Evolutionary conservation across 768 basidiomycete genomes (phyloP), one percentile per base, ranked within the genome.

Genomic region (Tremella mesenterica): DNA sequence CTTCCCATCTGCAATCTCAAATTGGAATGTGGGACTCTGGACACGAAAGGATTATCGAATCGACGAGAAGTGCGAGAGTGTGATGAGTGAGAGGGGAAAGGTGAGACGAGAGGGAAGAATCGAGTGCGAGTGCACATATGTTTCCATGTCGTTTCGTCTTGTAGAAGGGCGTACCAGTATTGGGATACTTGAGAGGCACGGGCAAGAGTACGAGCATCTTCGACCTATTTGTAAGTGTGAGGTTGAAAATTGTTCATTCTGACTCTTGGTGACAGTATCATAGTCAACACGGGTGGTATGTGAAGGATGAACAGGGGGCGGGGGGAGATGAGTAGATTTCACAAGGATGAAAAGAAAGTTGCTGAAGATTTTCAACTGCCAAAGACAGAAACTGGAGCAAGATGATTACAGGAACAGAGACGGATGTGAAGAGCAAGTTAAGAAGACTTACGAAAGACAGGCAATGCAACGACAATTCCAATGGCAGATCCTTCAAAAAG

Each of bases 131-230:
- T 71, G 64, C 85, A 89, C 81, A 93, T 81, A 10, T 77, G 63
- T 71, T 81, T 83, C 92, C 91, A 96, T 10, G 87, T 76, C 58
- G 76, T 79, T 59, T 92, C 88, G 63, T 90, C 89, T 41, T 77
- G 73, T 6, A 84, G 77, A 5, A 95, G 78, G 14, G 70, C 73
- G 13, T 78, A 74, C 92, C 92, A 96, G 45, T 78, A 77, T 49
- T 76, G 75, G 60, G 83, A 85, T 26, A 92, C 91, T 29, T 79
- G 77, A 34, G 79, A 76, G 0, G 85, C 85, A 10, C 86, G 76
- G 0, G 81, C 77, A 9, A 95, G 81, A 0, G 85, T 83, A 38
- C 75, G 75, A 0, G 86, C 83, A 41, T 88, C 84, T 52, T 88
- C 82, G 38, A 93, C 63, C 71, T 73, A 27, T 4, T 5, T 5